phyloP scores from a whole-genome alignment of 208 protist genomes.

The Strigomonas oncopelti region DNA sequence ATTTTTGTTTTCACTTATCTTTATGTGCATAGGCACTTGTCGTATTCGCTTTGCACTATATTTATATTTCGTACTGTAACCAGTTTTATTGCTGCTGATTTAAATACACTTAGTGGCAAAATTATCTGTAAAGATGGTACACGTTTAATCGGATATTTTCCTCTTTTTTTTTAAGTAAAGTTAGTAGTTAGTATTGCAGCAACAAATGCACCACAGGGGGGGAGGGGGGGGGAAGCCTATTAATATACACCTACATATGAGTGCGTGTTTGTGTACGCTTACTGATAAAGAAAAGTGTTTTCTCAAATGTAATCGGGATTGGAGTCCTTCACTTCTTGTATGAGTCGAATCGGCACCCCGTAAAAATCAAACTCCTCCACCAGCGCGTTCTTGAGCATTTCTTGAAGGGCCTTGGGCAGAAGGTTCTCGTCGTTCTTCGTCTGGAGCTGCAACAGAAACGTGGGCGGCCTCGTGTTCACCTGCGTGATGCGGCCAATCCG shows the following conservation, averaged over 20 bases:
- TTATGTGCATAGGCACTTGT: too few relatives aligned
- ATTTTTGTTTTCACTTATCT: too few relatives aligned
- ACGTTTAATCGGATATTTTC: too few relatives aligned
- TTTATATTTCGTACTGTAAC: conserved; percentile 3
- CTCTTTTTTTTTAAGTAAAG: too few relatives aligned
- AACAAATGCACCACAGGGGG: too few relatives aligned
- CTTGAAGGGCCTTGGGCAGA: conserved; percentile 71
- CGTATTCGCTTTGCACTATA: too few relatives aligned
- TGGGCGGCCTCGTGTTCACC: conserved; percentile 82
- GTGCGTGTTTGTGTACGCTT: too few relatives aligned
- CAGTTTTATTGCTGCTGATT: conserved; percentile 6
- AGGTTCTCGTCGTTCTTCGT: conserved; percentile 83
- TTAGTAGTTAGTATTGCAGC: too few relatives aligned
- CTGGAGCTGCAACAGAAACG: conserved; percentile 84
- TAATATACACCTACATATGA: background rate
- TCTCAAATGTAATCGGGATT: conserved; percentile 88
- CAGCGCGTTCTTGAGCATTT: conserved; percentile 91
- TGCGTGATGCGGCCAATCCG: conserved; percentile 83
- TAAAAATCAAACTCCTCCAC: conserved; percentile 89
- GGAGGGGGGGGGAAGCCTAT: too few relatives aligned
- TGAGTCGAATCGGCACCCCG: conserved; percentile 82
- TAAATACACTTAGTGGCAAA: conserved; percentile 13
- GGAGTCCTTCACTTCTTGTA: conserved; percentile 87
- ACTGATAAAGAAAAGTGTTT: too few relatives aligned
- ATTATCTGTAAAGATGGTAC: background rate